Evolutionary conservation across 179 eudicot species (phyloP).

Genomic region (Camellia oleifera): DNA sequence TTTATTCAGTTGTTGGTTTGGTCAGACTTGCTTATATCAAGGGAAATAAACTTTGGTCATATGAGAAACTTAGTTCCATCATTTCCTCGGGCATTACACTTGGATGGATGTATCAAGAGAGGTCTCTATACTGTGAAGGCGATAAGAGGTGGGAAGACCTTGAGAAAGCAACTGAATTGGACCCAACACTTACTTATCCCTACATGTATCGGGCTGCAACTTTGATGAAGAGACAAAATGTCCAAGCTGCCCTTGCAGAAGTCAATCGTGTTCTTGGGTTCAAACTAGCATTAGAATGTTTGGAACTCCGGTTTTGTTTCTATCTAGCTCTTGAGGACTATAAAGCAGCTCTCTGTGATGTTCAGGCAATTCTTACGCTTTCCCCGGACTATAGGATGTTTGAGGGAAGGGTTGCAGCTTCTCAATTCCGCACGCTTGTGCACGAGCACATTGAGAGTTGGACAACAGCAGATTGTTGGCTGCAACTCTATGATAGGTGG

Average conservation of each 20-base stretch:
- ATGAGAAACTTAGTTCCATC: constrained; percentile 60
- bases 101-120: constrained; percentile 98
- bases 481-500: constrained; percentile 91
- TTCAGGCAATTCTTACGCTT: constrained; percentile 89
- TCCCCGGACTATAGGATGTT: constrained; percentile 79
- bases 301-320: constrained; percentile 89
- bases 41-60: constrained; percentile 54
- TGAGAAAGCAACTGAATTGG: constrained; percentile 80
- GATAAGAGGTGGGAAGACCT: constrained; percentile 69
- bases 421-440: constrained; percentile 71
- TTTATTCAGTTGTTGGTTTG: constrained; percentile 73
- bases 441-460: constrained; percentile 81
- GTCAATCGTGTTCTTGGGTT: constrained; percentile 85
- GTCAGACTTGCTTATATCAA: constrained; percentile 64
- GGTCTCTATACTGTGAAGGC: constrained; percentile 81
- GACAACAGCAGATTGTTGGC: constrained; percentile 98
- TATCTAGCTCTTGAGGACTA: constrained; percentile 83
- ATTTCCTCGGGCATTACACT: constrained; percentile 56
- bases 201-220: constrained; percentile 92
- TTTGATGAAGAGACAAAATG: constrained; percentile 74
- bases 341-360: constrained; percentile 76
- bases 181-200: constrained; percentile 92
- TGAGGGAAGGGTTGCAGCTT: constrained; percentile 80
- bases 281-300: constrained; percentile 87
- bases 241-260: constrained; percentile 71